Evolutionary conservation across 768 basidiomycete species (phyloP).

Genomic region (Glaciozyma antarctica): DNA sequence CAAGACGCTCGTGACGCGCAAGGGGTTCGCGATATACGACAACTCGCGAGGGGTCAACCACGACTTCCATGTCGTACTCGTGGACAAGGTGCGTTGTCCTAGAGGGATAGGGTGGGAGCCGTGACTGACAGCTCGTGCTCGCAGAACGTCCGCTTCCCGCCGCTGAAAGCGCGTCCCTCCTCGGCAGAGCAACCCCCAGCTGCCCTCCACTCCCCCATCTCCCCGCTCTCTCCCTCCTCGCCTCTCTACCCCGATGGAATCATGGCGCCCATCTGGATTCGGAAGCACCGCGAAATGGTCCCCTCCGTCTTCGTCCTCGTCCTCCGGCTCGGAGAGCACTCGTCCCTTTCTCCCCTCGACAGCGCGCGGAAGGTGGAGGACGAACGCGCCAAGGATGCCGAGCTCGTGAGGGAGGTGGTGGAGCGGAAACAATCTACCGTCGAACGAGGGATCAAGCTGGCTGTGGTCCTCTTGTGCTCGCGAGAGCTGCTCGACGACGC

Average conservation of each 20-base stretch:
- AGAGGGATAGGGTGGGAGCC: background rate
- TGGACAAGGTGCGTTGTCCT: constrained; percentile 55
- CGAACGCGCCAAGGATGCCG: constrained; percentile 62
- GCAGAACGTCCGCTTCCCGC: constrained; percentile 69
- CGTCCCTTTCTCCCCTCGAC: constrained; percentile 13
- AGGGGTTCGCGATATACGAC: constrained; percentile 37
- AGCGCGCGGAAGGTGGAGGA: constrained; percentile 47
- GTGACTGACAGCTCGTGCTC: background rate
- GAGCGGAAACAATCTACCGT: constrained; percentile 65
- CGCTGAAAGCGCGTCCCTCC: constrained; percentile 58
- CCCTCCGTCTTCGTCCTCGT: constrained; percentile 93
- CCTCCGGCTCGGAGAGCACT: constrained; percentile 52
- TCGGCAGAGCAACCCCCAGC: constrained; percentile 44
- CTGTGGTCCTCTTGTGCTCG: constrained; percentile 85
- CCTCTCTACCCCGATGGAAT: constrained; percentile 90
- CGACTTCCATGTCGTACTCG: constrained; percentile 70
- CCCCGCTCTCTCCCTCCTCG: constrained; percentile 75
- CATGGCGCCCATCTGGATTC: constrained; percentile 94
- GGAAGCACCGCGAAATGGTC: constrained; percentile 83
- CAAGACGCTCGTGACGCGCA: constrained; percentile 49
- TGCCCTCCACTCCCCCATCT: constrained; percentile 70
- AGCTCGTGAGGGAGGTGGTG: constrained; percentile 69
- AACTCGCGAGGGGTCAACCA: constrained; percentile 28
- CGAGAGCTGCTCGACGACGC: constrained; percentile 81
- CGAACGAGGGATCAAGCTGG: constrained; percentile 86